Conservation (phyloP, 2,329 filamentous ascomycete genomes). For the Gyromitra esculenta region DNA sequence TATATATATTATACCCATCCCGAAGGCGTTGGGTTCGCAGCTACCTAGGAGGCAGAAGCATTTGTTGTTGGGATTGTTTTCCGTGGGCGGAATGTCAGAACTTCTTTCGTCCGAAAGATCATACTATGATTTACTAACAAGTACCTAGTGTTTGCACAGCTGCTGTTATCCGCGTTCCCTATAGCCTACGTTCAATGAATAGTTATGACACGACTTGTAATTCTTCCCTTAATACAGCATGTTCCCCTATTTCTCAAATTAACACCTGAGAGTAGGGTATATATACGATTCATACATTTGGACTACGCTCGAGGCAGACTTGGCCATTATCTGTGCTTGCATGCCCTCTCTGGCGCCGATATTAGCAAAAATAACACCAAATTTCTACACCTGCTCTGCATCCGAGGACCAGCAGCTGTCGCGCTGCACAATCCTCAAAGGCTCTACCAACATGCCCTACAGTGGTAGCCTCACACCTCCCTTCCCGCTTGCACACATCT, state of each 20-base stretch:
- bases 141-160: slow-evolving; percentile 42
- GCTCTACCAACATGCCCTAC: slow-evolving; percentile 23
- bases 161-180: slow-evolving; percentile 39
- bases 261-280: slow-evolving; percentile 41
- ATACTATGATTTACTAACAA: slow-evolving; percentile 24
- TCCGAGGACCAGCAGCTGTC: slow-evolving; percentile 12
- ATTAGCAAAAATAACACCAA: slow-evolving; percentile 35
- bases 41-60: slow-evolving; percentile 36
- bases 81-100: slow-evolving; percentile 45
- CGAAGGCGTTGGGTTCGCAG: slow-evolving; percentile 21
- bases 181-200: slow-evolving; percentile 43
- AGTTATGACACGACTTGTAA: slow-evolving; percentile 41
- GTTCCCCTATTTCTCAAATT: background rate
- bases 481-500: slow-evolving; percentile 51
- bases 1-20: slow-evolving; percentile 44
- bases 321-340: slow-evolving; percentile 48
- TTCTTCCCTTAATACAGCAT: background rate
- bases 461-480: slow-evolving; percentile 22
- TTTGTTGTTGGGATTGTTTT: slow-evolving; percentile 47
- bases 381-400: background rate
- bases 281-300: slow-evolving; percentile 47
- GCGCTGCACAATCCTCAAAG: slow-evolving; percentile 16
- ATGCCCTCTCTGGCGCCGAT: slow-evolving; percentile 48
- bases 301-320: slow-evolving; percentile 43
- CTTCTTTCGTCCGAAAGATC: slow-evolving; percentile 1